Evolutionary conservation across 73 alveolate species (phyloP).

Genomic region (Symbiodinium pilosum): DNA sequence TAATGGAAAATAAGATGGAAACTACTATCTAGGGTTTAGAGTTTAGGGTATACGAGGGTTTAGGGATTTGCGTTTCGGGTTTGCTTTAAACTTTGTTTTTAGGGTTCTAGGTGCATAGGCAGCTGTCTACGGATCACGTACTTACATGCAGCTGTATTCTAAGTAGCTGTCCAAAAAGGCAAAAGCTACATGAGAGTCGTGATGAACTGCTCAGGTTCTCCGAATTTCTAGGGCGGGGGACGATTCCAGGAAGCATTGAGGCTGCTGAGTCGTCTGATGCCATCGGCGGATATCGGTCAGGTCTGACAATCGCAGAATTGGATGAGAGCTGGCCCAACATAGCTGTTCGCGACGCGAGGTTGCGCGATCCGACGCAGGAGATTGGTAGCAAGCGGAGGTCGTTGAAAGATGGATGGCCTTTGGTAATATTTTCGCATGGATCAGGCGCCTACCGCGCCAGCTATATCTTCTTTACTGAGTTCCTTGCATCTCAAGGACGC

Average conservation of each 20-base stretch:
- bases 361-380: conserved; percentile 26
- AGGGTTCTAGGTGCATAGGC: no score
- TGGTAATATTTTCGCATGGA: conserved; percentile 87
- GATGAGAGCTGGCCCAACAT: conserved; percentile 77
- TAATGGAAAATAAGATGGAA: no score
- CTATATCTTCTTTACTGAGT: conserved; percentile 73
- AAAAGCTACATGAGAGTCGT: no score
- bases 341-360: conserved; percentile 78
- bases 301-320: conserved; percentile 44
- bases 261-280: conserved; percentile 64
- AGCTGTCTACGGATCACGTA: no score
- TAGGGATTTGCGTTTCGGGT: no score
- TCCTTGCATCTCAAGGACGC: conserved; percentile 72
- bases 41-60: no score
- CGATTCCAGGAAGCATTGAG: conserved; percentile 64
- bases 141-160: no score
- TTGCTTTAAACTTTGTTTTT: no score
- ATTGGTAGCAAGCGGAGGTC: not conserved
- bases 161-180: no score
- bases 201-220: conserved; percentile 43
- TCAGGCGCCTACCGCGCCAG: conserved; percentile 89
- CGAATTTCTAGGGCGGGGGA: conserved; percentile 73
- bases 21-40: no score
- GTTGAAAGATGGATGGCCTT: conserved; percentile 52
- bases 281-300: conserved; percentile 77